Evolutionary conservation across 2,329 filamentous ascomycete species (phyloP).

Genomic region (Aspergillus quadrilineatus): DNA sequence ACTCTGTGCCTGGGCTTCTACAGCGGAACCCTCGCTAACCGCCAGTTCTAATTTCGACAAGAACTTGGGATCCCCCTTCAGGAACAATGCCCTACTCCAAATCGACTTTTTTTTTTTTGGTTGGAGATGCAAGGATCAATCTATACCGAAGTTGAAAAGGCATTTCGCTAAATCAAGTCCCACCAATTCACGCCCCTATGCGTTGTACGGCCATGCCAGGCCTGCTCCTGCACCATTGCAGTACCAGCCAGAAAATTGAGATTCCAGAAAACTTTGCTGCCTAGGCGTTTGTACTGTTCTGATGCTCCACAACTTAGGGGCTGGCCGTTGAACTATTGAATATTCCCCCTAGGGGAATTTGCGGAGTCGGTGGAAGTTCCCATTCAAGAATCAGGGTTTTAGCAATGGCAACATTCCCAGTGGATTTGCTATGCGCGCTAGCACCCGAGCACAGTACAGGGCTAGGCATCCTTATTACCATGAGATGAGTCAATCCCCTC

Average conservation of each 20-base stretch:
- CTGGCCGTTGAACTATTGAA: neutral
- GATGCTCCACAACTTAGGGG: neutral
- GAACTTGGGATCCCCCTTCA: neutral
- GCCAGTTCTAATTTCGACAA: neutral
- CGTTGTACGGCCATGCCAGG: neutral
- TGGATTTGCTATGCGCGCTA: neutral
- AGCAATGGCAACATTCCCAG: neutral
- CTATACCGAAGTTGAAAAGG: neutral
- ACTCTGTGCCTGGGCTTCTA: too few species aligned
- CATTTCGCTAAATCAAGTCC: neutral
- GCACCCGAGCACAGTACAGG: neutral
- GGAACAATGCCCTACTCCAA: neutral
- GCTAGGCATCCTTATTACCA: neutral
- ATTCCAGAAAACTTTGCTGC: slow-evolving; percentile 9
- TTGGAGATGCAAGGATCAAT: neutral
- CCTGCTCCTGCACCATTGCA: neutral
- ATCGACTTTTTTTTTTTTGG: neutral
- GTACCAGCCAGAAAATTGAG: neutral
- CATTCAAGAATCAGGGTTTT: neutral
- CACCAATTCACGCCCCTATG: neutral
- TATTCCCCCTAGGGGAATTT: neutral
- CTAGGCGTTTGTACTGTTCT: neutral
- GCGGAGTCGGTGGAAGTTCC: neutral
- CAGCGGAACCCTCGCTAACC: neutral
- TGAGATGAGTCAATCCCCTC: neutral